These are phyloP conservation scores for Eleusine indica DNA, from an alignment of 176 grass and related monocot genomes.

Conservation along the genomic window DNA sequence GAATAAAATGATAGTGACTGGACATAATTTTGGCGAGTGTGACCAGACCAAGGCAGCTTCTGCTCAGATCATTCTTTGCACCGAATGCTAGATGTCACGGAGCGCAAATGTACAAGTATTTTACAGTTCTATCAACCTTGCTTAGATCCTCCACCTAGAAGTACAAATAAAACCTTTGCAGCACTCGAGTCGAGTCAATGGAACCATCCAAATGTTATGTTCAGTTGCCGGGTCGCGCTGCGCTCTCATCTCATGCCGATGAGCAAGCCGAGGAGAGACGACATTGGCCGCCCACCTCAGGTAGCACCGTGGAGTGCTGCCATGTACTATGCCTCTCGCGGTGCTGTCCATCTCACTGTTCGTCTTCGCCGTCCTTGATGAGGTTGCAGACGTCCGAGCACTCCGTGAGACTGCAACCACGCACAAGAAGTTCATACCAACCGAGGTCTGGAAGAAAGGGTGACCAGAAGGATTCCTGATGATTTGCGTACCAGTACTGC, in stretches of 20 bases:
- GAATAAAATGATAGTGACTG: too few species aligned
- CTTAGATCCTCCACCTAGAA: neutral
- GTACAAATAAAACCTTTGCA: neutral
- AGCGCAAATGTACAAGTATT: neutral
- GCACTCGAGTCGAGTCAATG: neutral
- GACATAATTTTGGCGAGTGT: neutral
- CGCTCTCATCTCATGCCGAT: too few species aligned
- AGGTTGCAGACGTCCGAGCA: slow-evolving; percentile 82
- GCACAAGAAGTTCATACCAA: too few species aligned
- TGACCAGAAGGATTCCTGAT: neutral
- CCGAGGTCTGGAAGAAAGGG: too few species aligned
- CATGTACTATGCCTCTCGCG: neutral
- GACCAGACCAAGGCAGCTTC: neutral
- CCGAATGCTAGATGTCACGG: neutral
- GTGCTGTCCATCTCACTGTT: slow-evolving; percentile 36
- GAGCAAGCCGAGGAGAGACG: neutral
- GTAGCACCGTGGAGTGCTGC: neutral
- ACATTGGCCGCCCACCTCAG: neutral
- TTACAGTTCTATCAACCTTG: neutral
- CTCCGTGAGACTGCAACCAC: slow-evolving; percentile 49
- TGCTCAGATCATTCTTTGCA: neutral
- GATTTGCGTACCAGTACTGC: slow-evolving; percentile 54
- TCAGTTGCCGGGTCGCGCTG: too few species aligned
- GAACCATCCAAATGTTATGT: neutral
- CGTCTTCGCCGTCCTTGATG: slow-evolving; percentile 80